A percentile compares a stretch with the other conserved stretches of the same genome.
These are phyloP conservation scores for Sphagnum contortum DNA, from an alignment of 225 moss, liverwort and hornwort species.

Conservation along the genomic window DNA sequence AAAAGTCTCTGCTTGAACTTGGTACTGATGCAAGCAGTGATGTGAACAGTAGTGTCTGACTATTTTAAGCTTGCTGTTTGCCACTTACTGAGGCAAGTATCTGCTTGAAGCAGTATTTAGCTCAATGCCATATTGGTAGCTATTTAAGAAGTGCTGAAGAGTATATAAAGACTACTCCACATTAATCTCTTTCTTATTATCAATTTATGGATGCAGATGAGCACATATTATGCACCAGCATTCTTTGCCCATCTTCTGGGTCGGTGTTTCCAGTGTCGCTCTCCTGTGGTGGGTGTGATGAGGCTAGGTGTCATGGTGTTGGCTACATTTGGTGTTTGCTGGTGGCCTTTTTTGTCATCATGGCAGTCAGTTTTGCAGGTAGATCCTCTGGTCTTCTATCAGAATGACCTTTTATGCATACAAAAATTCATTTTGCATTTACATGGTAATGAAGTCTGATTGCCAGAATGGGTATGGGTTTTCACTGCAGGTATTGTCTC, in stretches of 20 bases:
- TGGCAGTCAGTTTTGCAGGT: slow-evolving; percentile 59
- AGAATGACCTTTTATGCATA: too few relatives aligned
- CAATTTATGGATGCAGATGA: slow-evolving; percentile 60
- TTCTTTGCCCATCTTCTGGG: slow-evolving; percentile 96
- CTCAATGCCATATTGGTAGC: too few relatives aligned
- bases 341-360: slow-evolving; percentile 77
- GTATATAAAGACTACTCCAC: neutral
- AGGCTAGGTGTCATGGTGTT: slow-evolving; percentile 61
- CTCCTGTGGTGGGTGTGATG: slow-evolving; percentile 37
- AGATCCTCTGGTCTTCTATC: neutral
- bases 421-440: too few relatives aligned
- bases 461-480: neutral
- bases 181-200: neutral
- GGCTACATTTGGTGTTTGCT: slow-evolving; percentile 61
- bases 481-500: slow-evolving; percentile 50
- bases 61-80: too few relatives aligned
- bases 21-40: too few relatives aligned
- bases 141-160: too few relatives aligned
- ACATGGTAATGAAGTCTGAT: too few relatives aligned
- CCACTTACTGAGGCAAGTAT: too few relatives aligned
- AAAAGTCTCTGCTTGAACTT: too few relatives aligned
- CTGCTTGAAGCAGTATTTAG: too few relatives aligned
- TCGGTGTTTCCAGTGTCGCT: slow-evolving; percentile 59
- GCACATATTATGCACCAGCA: slow-evolving; percentile 95
- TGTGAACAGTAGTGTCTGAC: too few relatives aligned